A percentile compares a stretch with the other conserved stretches of the same genome.
Evolutionary conservation across 768 basidiomycete species (phyloP).

Genomic region (Termitomyces sp.): DNA sequence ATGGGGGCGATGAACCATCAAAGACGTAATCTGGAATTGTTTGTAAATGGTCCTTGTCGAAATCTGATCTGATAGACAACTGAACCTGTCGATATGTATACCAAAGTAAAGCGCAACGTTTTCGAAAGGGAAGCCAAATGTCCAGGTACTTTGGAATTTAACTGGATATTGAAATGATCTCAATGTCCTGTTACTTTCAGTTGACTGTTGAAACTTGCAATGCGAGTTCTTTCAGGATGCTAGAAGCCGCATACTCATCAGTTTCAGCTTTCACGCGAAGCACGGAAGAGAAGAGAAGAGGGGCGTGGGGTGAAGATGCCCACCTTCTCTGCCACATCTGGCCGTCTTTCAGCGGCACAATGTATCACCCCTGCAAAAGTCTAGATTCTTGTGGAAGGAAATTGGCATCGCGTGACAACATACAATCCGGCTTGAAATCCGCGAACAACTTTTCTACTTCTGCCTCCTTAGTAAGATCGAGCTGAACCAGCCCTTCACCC

Average conservation of each 20-base stretch:
- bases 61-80: background rate
- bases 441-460: conserved; percentile 51
- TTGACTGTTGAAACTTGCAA: conserved; percentile 32
- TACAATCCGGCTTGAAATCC: conserved; percentile 65
- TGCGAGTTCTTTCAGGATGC: conserved; percentile 64
- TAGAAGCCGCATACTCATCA: conserved; percentile 18
- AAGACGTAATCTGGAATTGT: conserved; percentile 81
- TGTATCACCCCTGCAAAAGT: conserved; percentile 72
- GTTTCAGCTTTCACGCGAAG: background rate
- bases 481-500: conserved; percentile 40
- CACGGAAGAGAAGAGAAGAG: background rate
- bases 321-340: conserved; percentile 90
- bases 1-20: conserved; percentile 89
- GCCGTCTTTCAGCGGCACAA: conserved; percentile 91
- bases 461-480: conserved; percentile 62
- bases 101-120: conserved; percentile 56
- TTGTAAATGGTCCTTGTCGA: background rate
- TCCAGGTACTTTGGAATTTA: conserved; percentile 76
- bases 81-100: conserved; percentile 89
- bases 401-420: conserved; percentile 20
- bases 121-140: conserved; percentile 65
- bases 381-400: background rate
- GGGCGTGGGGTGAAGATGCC: conserved; percentile 10
- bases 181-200: background rate
- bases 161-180: conserved; percentile 30